Evolutionary conservation across 352 stramenopile genomes (phyloP), one percentile per base, ranked within the genome.

Genomic region (Phytophthora sp.): DNA sequence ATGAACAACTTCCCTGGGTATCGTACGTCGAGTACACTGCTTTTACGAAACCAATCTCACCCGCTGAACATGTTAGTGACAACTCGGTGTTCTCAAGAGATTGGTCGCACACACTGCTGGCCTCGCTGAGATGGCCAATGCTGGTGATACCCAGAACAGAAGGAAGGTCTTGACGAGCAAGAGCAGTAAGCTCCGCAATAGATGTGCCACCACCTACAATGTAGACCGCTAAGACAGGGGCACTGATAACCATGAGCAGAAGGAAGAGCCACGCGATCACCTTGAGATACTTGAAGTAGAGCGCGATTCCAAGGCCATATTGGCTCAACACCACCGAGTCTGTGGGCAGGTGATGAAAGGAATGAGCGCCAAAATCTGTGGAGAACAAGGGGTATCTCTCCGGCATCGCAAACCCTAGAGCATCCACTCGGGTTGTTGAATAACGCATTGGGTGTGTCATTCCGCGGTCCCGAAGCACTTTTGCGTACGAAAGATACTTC

Each of bases 201-300:
- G 77, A 88, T 54, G 70, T 66, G 13, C 72, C 79, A n/a, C 86
- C 86, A 17, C 77, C 79, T 20, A 89, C 62, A 48, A 89, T 81
- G 62, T 87, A 95, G 17, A 92, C 76, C 13, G 76, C 51, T 34
- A 95, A 58, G 24, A 72, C 51, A 13, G 86, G 86, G 31, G 72
- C 60, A 54, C 79, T 92, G 24, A 95, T 66, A 18, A 88, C 51
- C 15, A 87, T 66, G 30, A 95, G 81, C 26, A 95, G 45, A 54
- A 95, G 72, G 59, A 95, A 95, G 7, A 95, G 72, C 84, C 86
- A 95, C 15, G 77, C 66, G 61, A 95, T 88, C 54, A 89, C 86
- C 55, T 95, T 95, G 62, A 95, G 79, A 77, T 89, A 95, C 60
- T 91, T 91, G 74, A 95, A 95, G 68, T 93, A 93, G 27, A 93